Conservation (phyloP, 768 basidiomycete species). For the Lactarius akahatsu region DNA sequence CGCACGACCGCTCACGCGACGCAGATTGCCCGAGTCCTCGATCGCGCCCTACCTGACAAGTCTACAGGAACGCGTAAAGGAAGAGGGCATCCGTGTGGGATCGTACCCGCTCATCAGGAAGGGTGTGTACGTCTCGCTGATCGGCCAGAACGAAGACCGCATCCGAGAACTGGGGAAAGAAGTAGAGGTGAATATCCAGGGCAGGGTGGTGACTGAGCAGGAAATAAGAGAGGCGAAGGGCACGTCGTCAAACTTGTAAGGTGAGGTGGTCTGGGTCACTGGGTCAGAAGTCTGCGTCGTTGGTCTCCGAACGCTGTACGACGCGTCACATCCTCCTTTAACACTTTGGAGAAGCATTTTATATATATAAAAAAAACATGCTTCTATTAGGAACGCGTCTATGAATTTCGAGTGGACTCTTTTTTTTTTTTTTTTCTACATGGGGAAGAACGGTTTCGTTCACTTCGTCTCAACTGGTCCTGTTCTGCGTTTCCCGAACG, state of each 20-base stretch:
- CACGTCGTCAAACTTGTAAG: conserved; percentile 15
- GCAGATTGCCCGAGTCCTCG: conserved; percentile 76
- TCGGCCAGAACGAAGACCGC: conserved; percentile 47
- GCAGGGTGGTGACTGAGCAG: conserved; percentile 61
- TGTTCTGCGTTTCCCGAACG: too few species aligned
- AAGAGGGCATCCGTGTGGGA: conserved; percentile 78
- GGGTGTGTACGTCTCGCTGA: conserved; percentile 66
- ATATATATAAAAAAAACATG: too few species aligned
- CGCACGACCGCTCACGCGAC: neutral
- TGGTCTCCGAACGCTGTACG: neutral
- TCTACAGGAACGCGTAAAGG: conserved; percentile 68
- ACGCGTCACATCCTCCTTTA: neutral
- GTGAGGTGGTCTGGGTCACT: neutral
- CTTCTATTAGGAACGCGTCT: too few species aligned
- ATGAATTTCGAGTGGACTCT: too few species aligned
- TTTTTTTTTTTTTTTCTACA: too few species aligned
- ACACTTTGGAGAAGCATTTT: too few species aligned
- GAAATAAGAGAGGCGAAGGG: conserved; percentile 56
- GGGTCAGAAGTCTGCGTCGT: neutral
- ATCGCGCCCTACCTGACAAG: conserved; percentile 83
- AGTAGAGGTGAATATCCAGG: conserved; percentile 58
- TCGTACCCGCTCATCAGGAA: conserved; percentile 63
- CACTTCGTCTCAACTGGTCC: too few species aligned
- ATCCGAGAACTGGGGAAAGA: conserved; percentile 59
- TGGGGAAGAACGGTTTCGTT: too few species aligned